Conservation (phyloP, 2,329 filamentous ascomycete genomes). For the Lachnellula hyalina region DNA sequence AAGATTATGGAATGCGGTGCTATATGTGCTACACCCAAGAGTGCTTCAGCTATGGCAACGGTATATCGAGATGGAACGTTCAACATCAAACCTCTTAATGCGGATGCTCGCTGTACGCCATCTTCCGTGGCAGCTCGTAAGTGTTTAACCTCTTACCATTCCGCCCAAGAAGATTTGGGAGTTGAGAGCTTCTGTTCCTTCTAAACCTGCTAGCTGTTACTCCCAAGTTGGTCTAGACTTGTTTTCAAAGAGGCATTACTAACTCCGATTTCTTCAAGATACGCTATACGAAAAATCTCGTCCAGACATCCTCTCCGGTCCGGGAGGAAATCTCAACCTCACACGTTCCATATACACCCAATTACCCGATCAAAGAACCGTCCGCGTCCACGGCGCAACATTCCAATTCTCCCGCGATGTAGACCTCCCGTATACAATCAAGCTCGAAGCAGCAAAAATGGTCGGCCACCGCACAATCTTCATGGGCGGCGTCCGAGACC, state of each 20-base stretch:
- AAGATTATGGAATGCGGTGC: conserved; percentile 51
- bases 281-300: conserved; percentile 50
- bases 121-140: conserved; percentile 42
- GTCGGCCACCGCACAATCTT: conserved; percentile 42
- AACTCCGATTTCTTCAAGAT: conserved; percentile 21
- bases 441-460: conserved; percentile 42
- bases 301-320: conserved; percentile 45
- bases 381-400: conserved; percentile 36
- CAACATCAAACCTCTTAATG: conserved; percentile 40
- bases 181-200: no score
- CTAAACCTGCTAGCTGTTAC: no score
- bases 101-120: conserved; percentile 39
- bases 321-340: conserved; percentile 44
- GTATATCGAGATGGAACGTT: conserved; percentile 38
- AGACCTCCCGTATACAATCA: conserved; percentile 38
- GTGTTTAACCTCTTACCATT: no score
- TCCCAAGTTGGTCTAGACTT: no score
- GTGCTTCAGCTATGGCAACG: conserved; percentile 30
- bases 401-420: conserved; percentile 31
- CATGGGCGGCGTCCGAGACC: conserved; percentile 42
- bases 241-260: no score
- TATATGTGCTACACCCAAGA: conserved; percentile 37
- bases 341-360: conserved; percentile 38
- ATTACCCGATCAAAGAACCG: conserved; percentile 34
- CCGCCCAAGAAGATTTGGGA: no score